Conservation (phyloP, 306 rosid genomes). For the Castanopsis chinensis region DNA sequence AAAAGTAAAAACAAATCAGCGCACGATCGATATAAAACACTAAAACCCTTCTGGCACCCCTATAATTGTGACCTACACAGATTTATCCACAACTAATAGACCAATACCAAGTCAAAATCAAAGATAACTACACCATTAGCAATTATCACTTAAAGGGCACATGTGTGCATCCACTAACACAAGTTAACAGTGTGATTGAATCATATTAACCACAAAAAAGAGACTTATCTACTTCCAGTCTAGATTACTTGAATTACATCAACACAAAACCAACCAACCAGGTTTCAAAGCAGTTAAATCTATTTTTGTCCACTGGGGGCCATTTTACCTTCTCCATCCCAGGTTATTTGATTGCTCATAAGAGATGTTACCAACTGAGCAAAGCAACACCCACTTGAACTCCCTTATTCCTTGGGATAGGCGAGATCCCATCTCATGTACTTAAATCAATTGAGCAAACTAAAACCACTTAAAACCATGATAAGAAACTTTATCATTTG, state of each 20-base stretch:
- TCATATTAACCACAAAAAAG: neutral
- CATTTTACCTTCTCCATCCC: too few species aligned
- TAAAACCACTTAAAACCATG: too few species aligned
- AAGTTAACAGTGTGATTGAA: neutral
- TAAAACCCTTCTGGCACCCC: neutral
- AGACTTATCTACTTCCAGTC: neutral
- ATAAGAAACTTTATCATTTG: too few species aligned
- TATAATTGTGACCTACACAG: slow-evolving; percentile 6
- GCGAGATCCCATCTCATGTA: too few species aligned
- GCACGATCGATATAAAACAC: slow-evolving; percentile 6
- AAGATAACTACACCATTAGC: neutral
- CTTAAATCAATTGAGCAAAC: too few species aligned
- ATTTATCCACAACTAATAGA: neutral
- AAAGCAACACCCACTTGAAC: too few species aligned
- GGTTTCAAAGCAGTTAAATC: neutral
- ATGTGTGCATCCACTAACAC: neutral
- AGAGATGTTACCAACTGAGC: too few species aligned
- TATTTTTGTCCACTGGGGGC: too few species aligned
- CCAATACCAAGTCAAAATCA: neutral
- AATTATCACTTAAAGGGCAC: neutral
- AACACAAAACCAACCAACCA: neutral
- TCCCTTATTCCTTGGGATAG: too few species aligned
- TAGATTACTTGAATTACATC: neutral
- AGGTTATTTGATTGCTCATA: too few species aligned
- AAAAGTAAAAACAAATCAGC: neutral